A percentile compares a stretch with the other conserved stretches of the same genome.
These are phyloP conservation scores for Acer saccharum DNA, from an alignment of 345 rosid species.

Conservation along the genomic window DNA sequence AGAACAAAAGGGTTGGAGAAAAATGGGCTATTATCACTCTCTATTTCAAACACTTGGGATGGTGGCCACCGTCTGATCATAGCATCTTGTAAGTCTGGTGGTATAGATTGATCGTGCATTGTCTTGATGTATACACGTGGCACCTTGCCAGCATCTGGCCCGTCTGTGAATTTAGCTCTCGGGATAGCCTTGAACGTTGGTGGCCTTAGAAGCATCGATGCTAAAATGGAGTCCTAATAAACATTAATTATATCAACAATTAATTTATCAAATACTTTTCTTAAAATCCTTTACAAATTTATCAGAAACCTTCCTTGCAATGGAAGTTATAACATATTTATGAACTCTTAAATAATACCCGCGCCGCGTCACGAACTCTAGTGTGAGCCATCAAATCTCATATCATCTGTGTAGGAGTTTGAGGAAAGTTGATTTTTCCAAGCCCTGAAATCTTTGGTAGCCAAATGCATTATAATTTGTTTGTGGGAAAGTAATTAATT, in stretches of 20 bases:
- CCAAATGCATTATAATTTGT: no score
- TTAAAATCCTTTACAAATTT: no score
- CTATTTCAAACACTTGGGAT: conserved; percentile 23
- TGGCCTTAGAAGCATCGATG: conserved; percentile 35
- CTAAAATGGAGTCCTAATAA: conserved; percentile 32
- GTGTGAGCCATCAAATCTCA: no score
- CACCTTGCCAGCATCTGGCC: conserved; percentile 28
- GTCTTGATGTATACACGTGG: conserved; percentile 44
- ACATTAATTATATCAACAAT: background rate
- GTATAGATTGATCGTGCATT: conserved; percentile 29
- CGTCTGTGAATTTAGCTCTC: conserved; percentile 13
- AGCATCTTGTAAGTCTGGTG: conserved; percentile 26
- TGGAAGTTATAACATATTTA: no score
- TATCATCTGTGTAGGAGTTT: conserved; percentile 25
- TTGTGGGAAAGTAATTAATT: background rate
- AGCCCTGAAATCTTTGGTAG: no score
- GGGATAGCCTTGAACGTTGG: background rate
- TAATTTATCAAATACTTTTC: no score
- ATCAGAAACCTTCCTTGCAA: no score
- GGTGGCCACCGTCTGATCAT: conserved; percentile 45
- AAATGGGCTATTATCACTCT: conserved; percentile 46
- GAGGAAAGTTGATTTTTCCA: conserved; percentile 28
- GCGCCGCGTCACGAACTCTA: no score
- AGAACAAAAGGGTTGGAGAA: conserved; percentile 33
- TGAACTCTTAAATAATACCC: no score